phyloP scores from a whole-genome alignment of 495 filamentous ascomycete genomes.

The Aspergillus affinis region DNA sequence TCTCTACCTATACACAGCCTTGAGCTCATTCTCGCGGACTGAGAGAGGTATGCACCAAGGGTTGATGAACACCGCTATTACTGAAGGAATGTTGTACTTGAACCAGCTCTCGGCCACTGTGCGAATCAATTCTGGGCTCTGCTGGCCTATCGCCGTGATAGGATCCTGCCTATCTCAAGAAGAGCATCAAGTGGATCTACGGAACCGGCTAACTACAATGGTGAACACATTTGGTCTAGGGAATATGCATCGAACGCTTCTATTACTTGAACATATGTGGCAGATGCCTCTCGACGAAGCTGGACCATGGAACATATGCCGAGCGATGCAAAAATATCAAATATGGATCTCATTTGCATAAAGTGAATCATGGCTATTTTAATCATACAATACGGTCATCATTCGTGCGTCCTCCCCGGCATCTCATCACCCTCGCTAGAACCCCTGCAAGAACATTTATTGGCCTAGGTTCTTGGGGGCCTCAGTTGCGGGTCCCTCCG shows the following conservation, averaged over 20 bases:
- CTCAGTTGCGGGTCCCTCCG: conserved; percentile 72
- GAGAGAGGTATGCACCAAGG: conserved; percentile 34
- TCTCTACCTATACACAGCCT: conserved; percentile 36
- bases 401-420: conserved; percentile 10
- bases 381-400: conserved; percentile 20
- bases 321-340: conserved; percentile 38
- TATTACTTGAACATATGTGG: conserved; percentile 40
- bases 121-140: conserved; percentile 38
- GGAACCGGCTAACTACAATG: conserved; percentile 27
- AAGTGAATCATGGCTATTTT: conserved; percentile 5
- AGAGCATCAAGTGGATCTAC: conserved; percentile 25
- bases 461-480: conserved; percentile 66
- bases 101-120: conserved; percentile 27
- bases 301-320: conserved; percentile 42
- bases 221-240: conserved; percentile 33
- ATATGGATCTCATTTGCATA: conserved; percentile 45
- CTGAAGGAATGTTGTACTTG: conserved; percentile 33
- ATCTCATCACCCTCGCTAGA: neutral
- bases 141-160: conserved; percentile 40
- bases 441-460: conserved; percentile 14
- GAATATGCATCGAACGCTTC: conserved; percentile 38
- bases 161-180: conserved; percentile 29
- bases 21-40: conserved; percentile 28
- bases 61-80: conserved; percentile 28
- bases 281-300: conserved; percentile 26